Evolutionary conservation across 2,329 filamentous ascomycete species (phyloP).

Genomic region (Aurifilum marmelostoma): DNA sequence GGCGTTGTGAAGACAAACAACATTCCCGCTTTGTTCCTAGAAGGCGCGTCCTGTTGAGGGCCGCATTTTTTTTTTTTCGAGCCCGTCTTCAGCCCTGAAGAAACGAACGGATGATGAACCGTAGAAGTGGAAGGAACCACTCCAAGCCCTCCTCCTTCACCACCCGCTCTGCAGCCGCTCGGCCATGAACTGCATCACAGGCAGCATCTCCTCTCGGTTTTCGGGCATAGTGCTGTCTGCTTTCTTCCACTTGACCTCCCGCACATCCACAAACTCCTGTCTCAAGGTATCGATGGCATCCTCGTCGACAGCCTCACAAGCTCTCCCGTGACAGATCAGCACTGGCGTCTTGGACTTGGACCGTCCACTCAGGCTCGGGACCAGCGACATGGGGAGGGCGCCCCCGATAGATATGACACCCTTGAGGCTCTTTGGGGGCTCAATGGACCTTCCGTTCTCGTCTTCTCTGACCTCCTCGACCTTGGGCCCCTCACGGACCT

Average conservation of each 20-base stretch:
- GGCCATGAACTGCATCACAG: slow-evolving; percentile 84
- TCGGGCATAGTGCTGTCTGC: slow-evolving; percentile 80
- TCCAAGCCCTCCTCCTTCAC: slow-evolving; percentile 22
- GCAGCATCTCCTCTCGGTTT: slow-evolving; percentile 82
- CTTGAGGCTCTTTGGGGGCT: slow-evolving; percentile 41
- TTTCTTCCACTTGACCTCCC: slow-evolving; percentile 70
- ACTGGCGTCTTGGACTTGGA: slow-evolving; percentile 66
- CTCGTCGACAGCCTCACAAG: slow-evolving; percentile 54
- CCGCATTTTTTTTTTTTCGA: neutral
- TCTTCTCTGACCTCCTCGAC: slow-evolving; percentile 31
- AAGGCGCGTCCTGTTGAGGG: neutral
- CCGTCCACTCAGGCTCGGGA: slow-evolving; percentile 47
- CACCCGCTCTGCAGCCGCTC: slow-evolving; percentile 55
- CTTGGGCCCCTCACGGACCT: slow-evolving; percentile 39
- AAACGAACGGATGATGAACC: too few species aligned
- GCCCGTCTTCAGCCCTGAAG: too few species aligned
- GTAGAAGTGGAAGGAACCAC: slow-evolving; percentile 9
- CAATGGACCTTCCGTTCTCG: slow-evolving; percentile 19
- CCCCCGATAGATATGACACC: slow-evolving; percentile 55
- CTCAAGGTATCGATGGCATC: slow-evolving; percentile 67
- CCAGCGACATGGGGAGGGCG: slow-evolving; percentile 59
- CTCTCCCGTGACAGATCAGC: slow-evolving; percentile 61
- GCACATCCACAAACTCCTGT: slow-evolving; percentile 67
- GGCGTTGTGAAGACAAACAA: slow-evolving; percentile 9
- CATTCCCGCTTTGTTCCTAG: neutral